Evolutionary conservation across 345 rosid genomes (phyloP), one percentile per base, ranked within the genome.

Genomic region (Eutrema japonicum): DNA sequence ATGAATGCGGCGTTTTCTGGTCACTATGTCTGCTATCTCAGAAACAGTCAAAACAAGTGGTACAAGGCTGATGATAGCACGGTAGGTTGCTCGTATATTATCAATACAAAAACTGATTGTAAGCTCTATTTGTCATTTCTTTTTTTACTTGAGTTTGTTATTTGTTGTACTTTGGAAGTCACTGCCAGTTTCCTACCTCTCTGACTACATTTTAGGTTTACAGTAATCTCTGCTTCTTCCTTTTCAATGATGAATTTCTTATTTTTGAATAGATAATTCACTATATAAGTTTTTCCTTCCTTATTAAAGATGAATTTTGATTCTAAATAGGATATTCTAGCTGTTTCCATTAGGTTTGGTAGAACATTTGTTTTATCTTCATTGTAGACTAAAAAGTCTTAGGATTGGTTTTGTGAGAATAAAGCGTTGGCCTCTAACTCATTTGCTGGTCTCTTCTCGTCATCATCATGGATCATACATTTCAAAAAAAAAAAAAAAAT

Each of bases 1-100:
- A 90, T 87, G 97, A 96, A 96, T 82, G 90, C 92, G 57, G 82
- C 98, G 38, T 91, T 90, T 83, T 88, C 98, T 27, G 99, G 99
- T 35, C 99, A 96, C 76, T 96, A 92, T 64, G 87, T 92, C 22
- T 92, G 97, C 85, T 96, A 96, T 53, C 85, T 96, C 1, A 90
- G 85, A 78, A 89, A 86, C 73, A 73, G 71, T 45, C 96, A 83
- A 65, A 90, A 89, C 82, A 90, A 87, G 82, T 96, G 98, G 99
- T 96, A 83, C 87, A 85, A 85, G 87, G 78, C 94, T 79, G 97
- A 96, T 83, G 99, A 96, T 77, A 90, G 86, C 81, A 78, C 16
- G 75, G 99, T 96, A 90, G 52, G 88, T 61, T 71, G 36, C 72
- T 70, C 59, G 30, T 64, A 63, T 70, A 40, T 47, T 70, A 22